Conservation (phyloP, 2,329 filamentous ascomycete species). For the Orbilia ellipsospora region DNA sequence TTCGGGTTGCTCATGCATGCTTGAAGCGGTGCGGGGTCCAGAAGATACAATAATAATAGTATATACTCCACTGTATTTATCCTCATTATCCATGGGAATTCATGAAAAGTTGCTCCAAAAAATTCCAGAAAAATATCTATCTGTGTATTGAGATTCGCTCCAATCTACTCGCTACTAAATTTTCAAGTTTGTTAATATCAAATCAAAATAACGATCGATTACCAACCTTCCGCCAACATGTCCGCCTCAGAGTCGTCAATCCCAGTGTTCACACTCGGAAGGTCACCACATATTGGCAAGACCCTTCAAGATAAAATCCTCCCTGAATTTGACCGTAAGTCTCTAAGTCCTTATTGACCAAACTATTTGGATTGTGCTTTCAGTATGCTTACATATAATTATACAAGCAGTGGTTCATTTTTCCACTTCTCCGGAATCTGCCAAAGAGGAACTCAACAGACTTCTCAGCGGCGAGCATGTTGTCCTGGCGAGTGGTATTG, state of each 20-base stretch:
- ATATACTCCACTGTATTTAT: no score
- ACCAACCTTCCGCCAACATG: constrained; percentile 19
- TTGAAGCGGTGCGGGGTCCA: no score
- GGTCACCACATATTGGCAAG: constrained; percentile 14
- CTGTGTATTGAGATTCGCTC: no score
- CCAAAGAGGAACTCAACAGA: constrained; percentile 34
- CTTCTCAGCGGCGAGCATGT: constrained; percentile 45
- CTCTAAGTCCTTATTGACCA: no score
- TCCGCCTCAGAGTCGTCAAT: constrained; percentile 27
- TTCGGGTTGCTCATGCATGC: no score
- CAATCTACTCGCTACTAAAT: no score
- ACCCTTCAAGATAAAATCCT: constrained; percentile 36
- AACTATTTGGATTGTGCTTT: neutral
- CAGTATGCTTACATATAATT: neutral
- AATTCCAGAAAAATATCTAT: no score
- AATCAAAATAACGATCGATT: no score
- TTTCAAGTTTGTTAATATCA: no score
- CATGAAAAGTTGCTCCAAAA: no score
- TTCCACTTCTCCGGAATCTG: constrained; percentile 19
- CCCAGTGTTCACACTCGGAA: constrained; percentile 45
- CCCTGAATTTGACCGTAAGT: constrained; percentile 46
- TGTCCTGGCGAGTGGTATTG: constrained; percentile 14
- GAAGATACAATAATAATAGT: no score
- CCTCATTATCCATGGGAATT: no score
- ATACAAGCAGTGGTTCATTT: constrained; percentile 29